Evolutionary conservation across 2,329 filamentous ascomycete species (phyloP).

Genomic region (Fusarium secorum): DNA sequence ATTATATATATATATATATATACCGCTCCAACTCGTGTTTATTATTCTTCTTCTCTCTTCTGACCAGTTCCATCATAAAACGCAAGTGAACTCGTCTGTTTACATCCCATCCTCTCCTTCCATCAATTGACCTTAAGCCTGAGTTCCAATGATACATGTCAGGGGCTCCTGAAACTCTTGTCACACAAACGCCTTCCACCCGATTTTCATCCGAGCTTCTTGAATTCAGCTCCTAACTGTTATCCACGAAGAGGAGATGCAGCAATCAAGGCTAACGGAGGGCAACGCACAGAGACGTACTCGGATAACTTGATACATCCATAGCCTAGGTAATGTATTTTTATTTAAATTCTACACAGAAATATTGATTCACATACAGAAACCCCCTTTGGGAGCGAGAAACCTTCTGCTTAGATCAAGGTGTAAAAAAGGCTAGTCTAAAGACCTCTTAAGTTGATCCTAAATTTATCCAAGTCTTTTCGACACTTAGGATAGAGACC

Average conservation of each 20-base stretch:
- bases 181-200: too few relatives aligned
- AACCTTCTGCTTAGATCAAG: neutral
- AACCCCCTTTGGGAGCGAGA: too few relatives aligned
- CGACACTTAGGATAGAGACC: neutral
- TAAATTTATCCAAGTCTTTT: neutral
- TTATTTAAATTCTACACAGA: too few relatives aligned
- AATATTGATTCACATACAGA: too few relatives aligned
- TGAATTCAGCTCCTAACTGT: rapidly evolving
- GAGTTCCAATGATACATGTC: neutral
- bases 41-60: neutral
- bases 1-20: neutral
- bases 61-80: neutral
- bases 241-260: neutral
- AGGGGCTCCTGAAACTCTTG: neutral
- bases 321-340: too few relatives aligned
- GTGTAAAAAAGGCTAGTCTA: neutral
- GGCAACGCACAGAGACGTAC: neutral
- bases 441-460: neutral
- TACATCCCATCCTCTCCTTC: neutral
- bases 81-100: neutral
- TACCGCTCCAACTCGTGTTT: neutral
- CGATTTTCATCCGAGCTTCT: neutral
- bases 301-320: neutral
- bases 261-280: neutral
- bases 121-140: neutral